phyloP scores from a whole-genome alignment of 1,284 basidiomycete genomes.

The Trametes polyzona region DNA sequence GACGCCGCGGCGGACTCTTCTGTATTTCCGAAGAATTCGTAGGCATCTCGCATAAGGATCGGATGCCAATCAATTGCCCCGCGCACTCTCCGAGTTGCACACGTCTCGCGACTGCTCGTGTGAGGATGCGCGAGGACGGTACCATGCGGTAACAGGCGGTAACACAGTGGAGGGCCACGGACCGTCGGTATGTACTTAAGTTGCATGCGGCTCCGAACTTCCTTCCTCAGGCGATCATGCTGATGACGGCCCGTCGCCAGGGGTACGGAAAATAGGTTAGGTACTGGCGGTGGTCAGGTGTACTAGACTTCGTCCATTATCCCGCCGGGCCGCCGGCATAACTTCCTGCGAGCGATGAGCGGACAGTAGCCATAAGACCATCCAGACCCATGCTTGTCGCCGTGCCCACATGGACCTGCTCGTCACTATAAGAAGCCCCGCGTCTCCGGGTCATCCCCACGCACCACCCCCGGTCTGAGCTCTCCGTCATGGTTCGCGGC shows the following conservation, averaged over 20 bases:
- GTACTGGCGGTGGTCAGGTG: not conserved
- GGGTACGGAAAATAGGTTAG: not conserved
- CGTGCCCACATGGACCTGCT: not conserved
- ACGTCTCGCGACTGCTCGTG: no score
- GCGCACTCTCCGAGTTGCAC: no score
- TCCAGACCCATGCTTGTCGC: not conserved
- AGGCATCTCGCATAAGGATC: not conserved
- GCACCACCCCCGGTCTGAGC: not conserved
- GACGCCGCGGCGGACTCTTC: not conserved
- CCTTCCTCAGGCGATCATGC: not conserved
- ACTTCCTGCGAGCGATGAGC: not conserved
- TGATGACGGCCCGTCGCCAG: not conserved
- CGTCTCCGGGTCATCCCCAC: not conserved
- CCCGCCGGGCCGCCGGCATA: conserved; percentile 4
- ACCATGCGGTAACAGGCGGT: no score
- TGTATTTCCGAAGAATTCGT: not conserved
- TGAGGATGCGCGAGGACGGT: no score
- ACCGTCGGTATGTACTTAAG: not conserved
- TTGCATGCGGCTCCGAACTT: not conserved
- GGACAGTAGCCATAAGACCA: not conserved
- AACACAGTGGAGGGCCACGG: not conserved
- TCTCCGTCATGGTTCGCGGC: not conserved
- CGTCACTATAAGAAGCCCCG: not conserved
- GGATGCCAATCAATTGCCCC: no score
- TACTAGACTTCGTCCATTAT: not conserved